Evolutionary conservation across 129 eudicot genomes (phyloP).

Genomic region (Calendula officinalis): DNA sequence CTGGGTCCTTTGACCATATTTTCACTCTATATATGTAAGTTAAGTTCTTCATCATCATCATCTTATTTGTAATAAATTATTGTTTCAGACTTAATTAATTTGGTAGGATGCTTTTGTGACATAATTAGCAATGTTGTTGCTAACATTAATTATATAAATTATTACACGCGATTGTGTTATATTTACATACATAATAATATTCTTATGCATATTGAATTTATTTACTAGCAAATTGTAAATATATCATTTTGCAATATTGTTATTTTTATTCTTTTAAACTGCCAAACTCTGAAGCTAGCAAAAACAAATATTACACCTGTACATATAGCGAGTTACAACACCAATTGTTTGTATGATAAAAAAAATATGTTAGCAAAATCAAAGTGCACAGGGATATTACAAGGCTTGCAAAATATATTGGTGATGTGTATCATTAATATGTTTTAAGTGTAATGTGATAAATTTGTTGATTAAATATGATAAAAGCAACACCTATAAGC

Average conservation of each 20-base stretch:
- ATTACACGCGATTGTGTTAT: slow-evolving; percentile 22
- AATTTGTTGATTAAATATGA: neutral
- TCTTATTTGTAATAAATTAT: slow-evolving; percentile 27
- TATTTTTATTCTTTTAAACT: neutral
- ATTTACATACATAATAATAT: neutral
- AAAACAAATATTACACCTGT: neutral
- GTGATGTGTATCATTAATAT: too few relatives aligned
- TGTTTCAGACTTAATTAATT: slow-evolving; percentile 11
- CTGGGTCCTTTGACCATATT: slow-evolving; percentile 59
- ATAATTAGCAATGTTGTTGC: slow-evolving; percentile 29
- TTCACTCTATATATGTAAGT: slow-evolving; percentile 1
- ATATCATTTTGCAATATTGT: neutral
- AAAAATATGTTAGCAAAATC: neutral
- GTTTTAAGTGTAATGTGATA: too few relatives aligned
- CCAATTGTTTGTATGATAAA: too few relatives aligned
- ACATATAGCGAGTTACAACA: neutral
- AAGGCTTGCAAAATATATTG: too few relatives aligned
- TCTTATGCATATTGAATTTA: slow-evolving; percentile 1
- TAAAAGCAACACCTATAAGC: slow-evolving; percentile 73
- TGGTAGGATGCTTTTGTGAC: slow-evolving; percentile 30
- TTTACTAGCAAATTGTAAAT: neutral
- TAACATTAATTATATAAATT: slow-evolving; percentile 9
- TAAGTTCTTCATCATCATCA: slow-evolving; percentile 13
- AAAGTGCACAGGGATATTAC: neutral
- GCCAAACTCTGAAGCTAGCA: neutral